These are phyloP conservation scores for Metschnikowia cerradonensis DNA, from an alignment of 805 yeast genomes.

Conservation along the genomic window DNA sequence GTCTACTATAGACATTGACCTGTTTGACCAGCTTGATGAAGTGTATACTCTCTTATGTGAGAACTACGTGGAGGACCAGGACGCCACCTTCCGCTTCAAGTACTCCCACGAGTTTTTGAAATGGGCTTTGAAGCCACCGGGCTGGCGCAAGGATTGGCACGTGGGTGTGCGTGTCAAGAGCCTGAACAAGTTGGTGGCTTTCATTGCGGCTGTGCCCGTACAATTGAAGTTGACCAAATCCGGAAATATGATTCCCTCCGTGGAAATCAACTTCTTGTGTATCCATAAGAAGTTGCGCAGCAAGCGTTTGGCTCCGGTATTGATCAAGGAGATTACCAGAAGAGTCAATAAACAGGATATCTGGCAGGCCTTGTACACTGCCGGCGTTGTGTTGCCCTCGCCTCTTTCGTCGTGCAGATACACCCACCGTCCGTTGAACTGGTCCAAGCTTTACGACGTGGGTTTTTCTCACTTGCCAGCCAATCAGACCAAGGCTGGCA, in stretches of 20 bases:
- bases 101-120: slow-evolving; percentile 77
- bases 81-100: slow-evolving; percentile 86
- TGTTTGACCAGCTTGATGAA: slow-evolving; percentile 60
- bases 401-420: slow-evolving; percentile 87
- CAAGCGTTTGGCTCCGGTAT: slow-evolving; percentile 91
- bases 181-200: slow-evolving; percentile 79
- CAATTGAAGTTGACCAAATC: slow-evolving; percentile 55
- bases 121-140: slow-evolving; percentile 95
- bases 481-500: slow-evolving; percentile 59
- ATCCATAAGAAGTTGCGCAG: slow-evolving; percentile 90
- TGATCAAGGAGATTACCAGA: slow-evolving; percentile 91
- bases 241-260: slow-evolving; percentile 50
- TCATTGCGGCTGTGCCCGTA: slow-evolving; percentile 87
- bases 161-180: slow-evolving; percentile 86
- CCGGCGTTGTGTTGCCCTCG: slow-evolving; percentile 87
- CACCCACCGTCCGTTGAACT: slow-evolving; percentile 89
- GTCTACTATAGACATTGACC: slow-evolving; percentile 66
- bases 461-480: slow-evolving; percentile 83
- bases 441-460: slow-evolving; percentile 85
- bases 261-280: slow-evolving; percentile 90
- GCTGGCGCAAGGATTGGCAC: slow-evolving; percentile 85
- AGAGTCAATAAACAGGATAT: slow-evolving; percentile 78
- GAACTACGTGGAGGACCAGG: slow-evolving; percentile 92
- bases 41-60: slow-evolving; percentile 77
- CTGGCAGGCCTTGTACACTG: slow-evolving; percentile 96